phyloP scores from a whole-genome alignment of 306 rosid species.

The Trifolium subterraneum region DNA sequence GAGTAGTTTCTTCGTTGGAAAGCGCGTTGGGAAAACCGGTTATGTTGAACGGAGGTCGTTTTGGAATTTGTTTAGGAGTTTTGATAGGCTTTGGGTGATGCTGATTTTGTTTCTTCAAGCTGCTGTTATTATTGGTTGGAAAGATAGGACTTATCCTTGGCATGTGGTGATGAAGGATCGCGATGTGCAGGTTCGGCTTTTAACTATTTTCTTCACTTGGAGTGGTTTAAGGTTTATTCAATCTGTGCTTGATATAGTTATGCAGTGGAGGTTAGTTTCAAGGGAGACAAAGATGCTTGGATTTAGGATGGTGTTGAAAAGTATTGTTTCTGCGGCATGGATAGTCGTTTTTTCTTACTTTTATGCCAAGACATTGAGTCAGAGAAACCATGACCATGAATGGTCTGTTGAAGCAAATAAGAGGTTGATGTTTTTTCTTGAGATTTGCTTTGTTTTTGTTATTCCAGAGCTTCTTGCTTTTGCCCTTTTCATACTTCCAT shows the following conservation, averaged over 20 bases:
- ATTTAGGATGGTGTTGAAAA: slow-evolving; percentile 72
- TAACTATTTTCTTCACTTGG: slow-evolving; percentile 80
- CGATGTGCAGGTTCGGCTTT: slow-evolving; percentile 58
- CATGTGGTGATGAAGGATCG: slow-evolving; percentile 50
- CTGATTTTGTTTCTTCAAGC: slow-evolving; percentile 76
- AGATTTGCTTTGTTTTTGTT: slow-evolving; percentile 57
- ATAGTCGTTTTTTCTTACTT: slow-evolving; percentile 58
- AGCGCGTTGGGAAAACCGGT: slow-evolving; percentile 77
- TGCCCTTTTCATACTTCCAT: slow-evolving; percentile 68
- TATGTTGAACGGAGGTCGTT: slow-evolving; percentile 87
- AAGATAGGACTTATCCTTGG: slow-evolving; percentile 59
- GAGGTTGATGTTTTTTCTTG: slow-evolving; percentile 56
- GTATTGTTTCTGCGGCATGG: slow-evolving; percentile 66
- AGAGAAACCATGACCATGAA: slow-evolving; percentile 50
- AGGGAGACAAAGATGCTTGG: slow-evolving; percentile 62
- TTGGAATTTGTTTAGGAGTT: slow-evolving; percentile 84
- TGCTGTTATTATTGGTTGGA: slow-evolving; percentile 77
- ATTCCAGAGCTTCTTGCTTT: slow-evolving; percentile 77
- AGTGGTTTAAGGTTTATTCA: slow-evolving; percentile 70
- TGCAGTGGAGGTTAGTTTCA: slow-evolving; percentile 78
- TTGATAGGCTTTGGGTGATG: slow-evolving; percentile 88
- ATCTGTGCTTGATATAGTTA: slow-evolving; percentile 69
- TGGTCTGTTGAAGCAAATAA: slow-evolving; percentile 72
- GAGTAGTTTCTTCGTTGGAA: slow-evolving; percentile 49
- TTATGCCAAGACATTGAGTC: slow-evolving; percentile 65